Conservation (phyloP, 345 rosid species). For the Punica granatum region DNA sequence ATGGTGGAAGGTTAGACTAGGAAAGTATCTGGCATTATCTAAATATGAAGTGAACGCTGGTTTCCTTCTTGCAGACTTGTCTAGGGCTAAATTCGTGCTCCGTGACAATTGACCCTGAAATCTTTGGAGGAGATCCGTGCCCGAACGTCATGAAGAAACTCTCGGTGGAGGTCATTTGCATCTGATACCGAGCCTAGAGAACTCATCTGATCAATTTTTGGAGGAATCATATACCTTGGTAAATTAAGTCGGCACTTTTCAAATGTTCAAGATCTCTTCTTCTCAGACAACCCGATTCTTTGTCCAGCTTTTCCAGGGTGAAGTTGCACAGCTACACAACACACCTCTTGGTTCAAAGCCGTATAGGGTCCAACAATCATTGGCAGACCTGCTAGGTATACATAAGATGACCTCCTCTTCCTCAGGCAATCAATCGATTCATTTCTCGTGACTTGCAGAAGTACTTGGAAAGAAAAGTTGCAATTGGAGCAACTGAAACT, state of each 20-base stretch:
- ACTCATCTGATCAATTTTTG: not conserved
- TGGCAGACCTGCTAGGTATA: not conserved
- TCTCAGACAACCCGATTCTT: not conserved
- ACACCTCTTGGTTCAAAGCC: conserved; percentile 1
- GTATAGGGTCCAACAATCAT: not conserved
- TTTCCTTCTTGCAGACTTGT: conserved; percentile 54
- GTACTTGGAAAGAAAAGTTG: not conserved
- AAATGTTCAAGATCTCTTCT: not conserved
- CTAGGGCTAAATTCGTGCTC: conserved; percentile 87
- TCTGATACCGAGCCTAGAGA: conserved; percentile 26
- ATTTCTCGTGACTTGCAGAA: not conserved
- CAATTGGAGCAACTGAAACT: not conserved
- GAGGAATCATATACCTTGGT: not conserved
- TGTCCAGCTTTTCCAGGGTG: not conserved
- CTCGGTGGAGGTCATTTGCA: conserved; percentile 85
- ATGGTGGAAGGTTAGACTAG: not conserved
- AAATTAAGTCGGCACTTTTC: not conserved
- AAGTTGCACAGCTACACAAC: conserved; percentile 6
- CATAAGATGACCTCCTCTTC: not conserved
- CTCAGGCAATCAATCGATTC: not conserved
- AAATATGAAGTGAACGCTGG: not conserved
- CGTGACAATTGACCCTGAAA: conserved; percentile 79
- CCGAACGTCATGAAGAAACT: conserved; percentile 84
- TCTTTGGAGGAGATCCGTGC: conserved; percentile 98
- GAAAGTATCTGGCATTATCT: not conserved